phyloP scores from a whole-genome alignment of 2,329 filamentous ascomycete species.

The Pleomassaria siparia region DNA sequence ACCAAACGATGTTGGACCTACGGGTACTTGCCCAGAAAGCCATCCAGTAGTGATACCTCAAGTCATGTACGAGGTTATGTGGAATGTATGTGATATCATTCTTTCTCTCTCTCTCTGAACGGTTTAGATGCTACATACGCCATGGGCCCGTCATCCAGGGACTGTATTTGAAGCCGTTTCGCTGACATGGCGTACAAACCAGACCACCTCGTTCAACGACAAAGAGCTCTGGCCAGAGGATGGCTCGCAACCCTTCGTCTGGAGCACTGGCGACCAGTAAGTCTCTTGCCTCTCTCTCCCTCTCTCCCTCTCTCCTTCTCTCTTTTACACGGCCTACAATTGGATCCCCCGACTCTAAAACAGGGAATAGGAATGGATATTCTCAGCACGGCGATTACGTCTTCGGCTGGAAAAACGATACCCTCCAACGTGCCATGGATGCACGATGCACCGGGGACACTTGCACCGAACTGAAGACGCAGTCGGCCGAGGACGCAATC shows the following conservation, averaged over 20 bases:
- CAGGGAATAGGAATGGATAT: slow-evolving; percentile 20
- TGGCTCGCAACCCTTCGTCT: slow-evolving; percentile 19
- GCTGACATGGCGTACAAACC: slow-evolving; percentile 2
- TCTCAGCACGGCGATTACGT: slow-evolving; percentile 34
- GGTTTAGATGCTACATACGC: no score
- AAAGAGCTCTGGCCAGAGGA: slow-evolving; percentile 14
- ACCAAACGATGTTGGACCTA: slow-evolving; percentile 27
- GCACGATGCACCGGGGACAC: slow-evolving; percentile 24
- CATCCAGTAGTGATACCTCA: slow-evolving; percentile 32
- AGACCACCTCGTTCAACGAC: slow-evolving; percentile 20
- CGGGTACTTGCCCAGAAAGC: slow-evolving; percentile 25
- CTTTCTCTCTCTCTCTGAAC: slow-evolving; percentile 1
- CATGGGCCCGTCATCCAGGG: not conserved
- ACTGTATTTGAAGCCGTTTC: not conserved
- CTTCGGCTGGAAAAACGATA: slow-evolving; percentile 34
- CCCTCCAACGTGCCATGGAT: slow-evolving; percentile 32
- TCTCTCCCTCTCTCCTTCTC: not conserved
- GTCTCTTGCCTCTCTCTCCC: slow-evolving; percentile 7
- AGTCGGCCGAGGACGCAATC: slow-evolving; percentile 25
- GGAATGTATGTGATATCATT: slow-evolving; percentile 22
- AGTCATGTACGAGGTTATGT: slow-evolving; percentile 36
- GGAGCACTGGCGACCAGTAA: slow-evolving; percentile 28
- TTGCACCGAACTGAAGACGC: slow-evolving; percentile 22
- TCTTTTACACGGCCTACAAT: not conserved
- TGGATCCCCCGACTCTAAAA: slow-evolving; percentile 5